phyloP scores from a whole-genome alignment of 2,329 filamentous ascomycete species.

The Diatrype stigma region DNA sequence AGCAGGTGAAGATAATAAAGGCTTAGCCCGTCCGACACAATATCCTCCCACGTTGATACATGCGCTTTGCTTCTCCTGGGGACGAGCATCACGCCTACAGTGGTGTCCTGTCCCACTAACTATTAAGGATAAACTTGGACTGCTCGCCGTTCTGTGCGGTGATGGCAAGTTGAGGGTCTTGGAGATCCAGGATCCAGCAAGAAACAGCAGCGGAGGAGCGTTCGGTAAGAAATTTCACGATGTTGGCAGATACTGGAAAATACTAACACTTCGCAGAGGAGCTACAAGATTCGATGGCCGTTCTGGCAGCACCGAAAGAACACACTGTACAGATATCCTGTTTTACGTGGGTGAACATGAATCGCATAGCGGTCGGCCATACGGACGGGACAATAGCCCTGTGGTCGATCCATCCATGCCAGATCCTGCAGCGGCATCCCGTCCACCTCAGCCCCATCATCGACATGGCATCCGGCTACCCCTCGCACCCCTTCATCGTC shows the following conservation, averaged over 20 bases:
- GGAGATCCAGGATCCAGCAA: slow-evolving; percentile 30
- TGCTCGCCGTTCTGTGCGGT: slow-evolving; percentile 46
- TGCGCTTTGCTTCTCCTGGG: slow-evolving; percentile 47
- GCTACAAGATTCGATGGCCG: slow-evolving; percentile 39
- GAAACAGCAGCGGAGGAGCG: slow-evolving; percentile 20
- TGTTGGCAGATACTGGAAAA: slow-evolving; percentile 1
- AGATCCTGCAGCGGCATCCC: slow-evolving; percentile 46
- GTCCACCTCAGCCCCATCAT: slow-evolving; percentile 52
- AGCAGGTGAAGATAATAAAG: slow-evolving; percentile 25
- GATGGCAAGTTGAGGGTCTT: slow-evolving; percentile 49
- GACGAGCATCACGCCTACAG: slow-evolving; percentile 44
- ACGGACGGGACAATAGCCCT: slow-evolving; percentile 52
- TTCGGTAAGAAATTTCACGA: slow-evolving; percentile 36
- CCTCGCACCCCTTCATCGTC: slow-evolving; percentile 52
- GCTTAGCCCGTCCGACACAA: slow-evolving; percentile 30
- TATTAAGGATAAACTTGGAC: slow-evolving; percentile 26
- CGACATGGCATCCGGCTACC: slow-evolving; percentile 53
- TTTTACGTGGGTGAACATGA: slow-evolving; percentile 52
- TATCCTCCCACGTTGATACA: slow-evolving; percentile 35
- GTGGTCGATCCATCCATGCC: slow-evolving; percentile 50
- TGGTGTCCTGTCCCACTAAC: slow-evolving; percentile 47
- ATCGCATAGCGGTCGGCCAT: slow-evolving; percentile 52
- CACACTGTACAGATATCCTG: slow-evolving; percentile 45
- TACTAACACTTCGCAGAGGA: slow-evolving; percentile 35
- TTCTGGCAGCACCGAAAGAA: slow-evolving; percentile 42